A percentile compares a stretch with the other conserved stretches of the same genome.
Conservation (phyloP, 139 green algal genomes). For the Nannochloris sp. region DNA sequence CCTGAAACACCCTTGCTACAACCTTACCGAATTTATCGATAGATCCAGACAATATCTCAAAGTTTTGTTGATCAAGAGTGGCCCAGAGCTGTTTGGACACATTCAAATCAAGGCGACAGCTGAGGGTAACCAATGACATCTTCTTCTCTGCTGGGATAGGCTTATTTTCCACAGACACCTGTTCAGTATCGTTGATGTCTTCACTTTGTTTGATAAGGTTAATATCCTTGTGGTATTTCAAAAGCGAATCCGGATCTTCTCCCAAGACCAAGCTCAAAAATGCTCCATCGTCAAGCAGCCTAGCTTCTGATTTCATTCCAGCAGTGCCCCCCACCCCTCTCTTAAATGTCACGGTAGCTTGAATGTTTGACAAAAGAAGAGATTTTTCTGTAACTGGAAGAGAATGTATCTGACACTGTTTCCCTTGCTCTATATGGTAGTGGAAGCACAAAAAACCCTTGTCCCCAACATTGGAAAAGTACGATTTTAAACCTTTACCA, state of each 20-base stretch:
- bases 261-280: constrained; percentile 26
- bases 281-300: constrained; percentile 11
- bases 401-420: background rate
- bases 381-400: background rate
- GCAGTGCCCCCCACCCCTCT: constrained; percentile 61
- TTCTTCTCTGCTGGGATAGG: constrained; percentile 1
- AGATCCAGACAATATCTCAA: background rate
- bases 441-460: constrained; percentile 39
- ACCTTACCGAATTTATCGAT: background rate
- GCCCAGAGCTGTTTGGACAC: constrained; percentile 31
- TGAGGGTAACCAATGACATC: constrained; percentile 48
- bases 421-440: constrained; percentile 6
- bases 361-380: constrained; percentile 22
- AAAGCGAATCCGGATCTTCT: background rate
- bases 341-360: constrained; percentile 30
- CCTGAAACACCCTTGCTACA: background rate
- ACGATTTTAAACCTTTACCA: constrained; percentile 1
- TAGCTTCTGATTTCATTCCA: constrained; percentile 33
- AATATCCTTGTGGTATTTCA: constrained; percentile 8
- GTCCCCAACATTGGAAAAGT: constrained; percentile 20
- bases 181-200: background rate
- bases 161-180: background rate
- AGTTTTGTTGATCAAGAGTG: no score
- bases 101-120: constrained; percentile 53
- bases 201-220: background rate